A percentile compares a stretch with the other conserved stretches of the same genome.
These are phyloP conservation scores for Coprinopsis marcescibilis DNA, from an alignment of 768 basidiomycete genomes.

Conservation along the genomic window DNA sequence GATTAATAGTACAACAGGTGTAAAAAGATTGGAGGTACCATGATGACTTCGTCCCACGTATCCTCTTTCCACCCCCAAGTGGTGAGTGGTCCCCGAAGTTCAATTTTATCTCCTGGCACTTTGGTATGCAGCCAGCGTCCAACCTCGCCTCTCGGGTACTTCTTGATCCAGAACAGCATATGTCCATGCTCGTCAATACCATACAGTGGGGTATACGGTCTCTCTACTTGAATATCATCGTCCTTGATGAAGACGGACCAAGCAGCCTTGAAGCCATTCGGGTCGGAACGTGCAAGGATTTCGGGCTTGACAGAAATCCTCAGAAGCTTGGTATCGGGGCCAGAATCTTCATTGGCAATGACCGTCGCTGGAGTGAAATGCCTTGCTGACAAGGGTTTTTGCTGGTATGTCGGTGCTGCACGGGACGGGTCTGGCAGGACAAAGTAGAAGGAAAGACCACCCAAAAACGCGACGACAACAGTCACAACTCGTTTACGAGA, in stretches of 20 bases:
- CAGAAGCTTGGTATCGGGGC: slow-evolving; percentile 58
- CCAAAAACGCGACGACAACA: slow-evolving; percentile 32
- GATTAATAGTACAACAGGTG: neutral
- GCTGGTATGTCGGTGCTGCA: slow-evolving; percentile 34
- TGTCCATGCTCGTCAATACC: slow-evolving; percentile 61
- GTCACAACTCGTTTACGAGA: slow-evolving; percentile 14
- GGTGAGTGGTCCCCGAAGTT: slow-evolving; percentile 68
- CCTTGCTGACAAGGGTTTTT: slow-evolving; percentile 37
- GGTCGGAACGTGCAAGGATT: slow-evolving; percentile 25
- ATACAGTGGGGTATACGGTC: slow-evolving; percentile 78
- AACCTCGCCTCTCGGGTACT: slow-evolving; percentile 73
- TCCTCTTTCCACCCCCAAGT: slow-evolving; percentile 57
- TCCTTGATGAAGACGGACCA: slow-evolving; percentile 83
- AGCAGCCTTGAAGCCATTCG: slow-evolving; percentile 36
- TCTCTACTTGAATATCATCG: slow-evolving; percentile 82
- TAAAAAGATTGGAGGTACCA: slow-evolving; percentile 39
- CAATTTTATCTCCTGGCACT: slow-evolving; percentile 57
- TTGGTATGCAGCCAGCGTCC: slow-evolving; percentile 78
- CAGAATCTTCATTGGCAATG: slow-evolving; percentile 43
- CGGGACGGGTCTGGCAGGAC: slow-evolving; percentile 45
- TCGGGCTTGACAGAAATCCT: slow-evolving; percentile 51
- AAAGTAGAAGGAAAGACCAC: slow-evolving; percentile 43
- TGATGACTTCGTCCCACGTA: slow-evolving; percentile 71
- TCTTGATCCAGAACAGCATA: slow-evolving; percentile 79
- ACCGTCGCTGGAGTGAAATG: slow-evolving; percentile 60